Evolutionary conservation across 495 filamentous ascomycete species (phyloP).

Genomic region (Bryoglossum gracile): DNA sequence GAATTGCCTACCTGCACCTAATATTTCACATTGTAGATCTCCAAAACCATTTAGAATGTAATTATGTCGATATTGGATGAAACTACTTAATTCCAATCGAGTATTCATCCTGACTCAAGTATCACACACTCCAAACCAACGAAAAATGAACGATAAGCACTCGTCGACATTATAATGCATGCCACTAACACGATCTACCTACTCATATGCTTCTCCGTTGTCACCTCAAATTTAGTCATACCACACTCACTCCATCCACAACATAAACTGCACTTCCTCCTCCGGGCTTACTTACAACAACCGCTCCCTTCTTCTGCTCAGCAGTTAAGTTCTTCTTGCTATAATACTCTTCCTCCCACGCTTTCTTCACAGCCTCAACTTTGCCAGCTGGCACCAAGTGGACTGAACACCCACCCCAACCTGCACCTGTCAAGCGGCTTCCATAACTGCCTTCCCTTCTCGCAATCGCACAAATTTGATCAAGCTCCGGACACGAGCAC

Average conservation of each 20-base stretch:
- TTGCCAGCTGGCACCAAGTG: slow-evolving; percentile 84
- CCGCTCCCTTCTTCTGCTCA: slow-evolving; percentile 68
- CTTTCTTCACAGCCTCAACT: slow-evolving; percentile 71
- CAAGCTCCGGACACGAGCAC: slow-evolving; percentile 84
- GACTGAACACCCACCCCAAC: slow-evolving; percentile 94
- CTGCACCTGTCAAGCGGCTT: slow-evolving; percentile 83
- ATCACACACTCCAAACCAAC: too few relatives aligned
- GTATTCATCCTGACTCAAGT: too few relatives aligned
- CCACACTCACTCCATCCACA: slow-evolving; percentile 13
- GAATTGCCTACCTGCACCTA: too few relatives aligned
- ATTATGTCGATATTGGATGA: too few relatives aligned
- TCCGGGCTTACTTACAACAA: slow-evolving; percentile 85
- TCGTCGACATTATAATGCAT: too few relatives aligned
- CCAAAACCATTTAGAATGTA: too few relatives aligned
- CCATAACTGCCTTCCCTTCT: slow-evolving; percentile 72
- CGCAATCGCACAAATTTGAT: slow-evolving; percentile 77
- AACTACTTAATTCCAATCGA: too few relatives aligned
- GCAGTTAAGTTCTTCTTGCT: slow-evolving; percentile 62
- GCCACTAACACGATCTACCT: too few relatives aligned
- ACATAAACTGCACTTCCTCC: slow-evolving; percentile 52
- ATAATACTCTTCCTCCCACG: slow-evolving; percentile 79
- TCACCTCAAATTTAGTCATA: neutral
- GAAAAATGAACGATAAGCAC: too few relatives aligned
- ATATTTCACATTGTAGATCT: too few relatives aligned
- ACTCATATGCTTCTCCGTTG: neutral